These are phyloP conservation scores for Monilinia polystroma DNA, from an alignment of 2,329 filamentous ascomycete species.

Conservation along the genomic window DNA sequence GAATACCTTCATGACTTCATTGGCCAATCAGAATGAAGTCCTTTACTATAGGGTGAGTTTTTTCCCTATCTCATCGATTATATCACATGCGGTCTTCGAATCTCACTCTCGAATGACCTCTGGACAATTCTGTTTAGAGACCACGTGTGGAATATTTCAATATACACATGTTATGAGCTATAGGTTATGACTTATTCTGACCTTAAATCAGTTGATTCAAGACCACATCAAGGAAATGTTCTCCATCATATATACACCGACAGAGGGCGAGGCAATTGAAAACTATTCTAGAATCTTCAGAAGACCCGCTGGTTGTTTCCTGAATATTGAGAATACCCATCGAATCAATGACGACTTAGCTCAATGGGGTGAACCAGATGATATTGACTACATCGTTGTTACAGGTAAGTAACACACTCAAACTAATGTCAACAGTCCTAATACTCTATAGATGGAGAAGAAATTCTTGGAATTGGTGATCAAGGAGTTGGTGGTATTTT, in stretches of 20 bases:
- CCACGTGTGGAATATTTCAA: constrained; percentile 1
- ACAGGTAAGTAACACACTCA: constrained; percentile 62
- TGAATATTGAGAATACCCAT: constrained; percentile 69
- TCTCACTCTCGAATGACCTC: too few species aligned
- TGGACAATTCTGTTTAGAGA: neutral
- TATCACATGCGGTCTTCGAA: neutral
- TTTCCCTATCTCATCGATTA: neutral
- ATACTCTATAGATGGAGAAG: constrained; percentile 51
- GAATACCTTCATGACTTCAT: constrained; percentile 82
- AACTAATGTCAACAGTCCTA: constrained; percentile 17
- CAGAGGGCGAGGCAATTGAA: constrained; percentile 83
- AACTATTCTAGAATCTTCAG: constrained; percentile 79
- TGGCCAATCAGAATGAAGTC: constrained; percentile 84
- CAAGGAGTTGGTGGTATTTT: constrained; percentile 83
- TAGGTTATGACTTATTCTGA: neutral
- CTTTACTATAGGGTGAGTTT: constrained; percentile 68
- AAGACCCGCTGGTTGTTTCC: constrained; percentile 75
- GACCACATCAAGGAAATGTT: constrained; percentile 86
- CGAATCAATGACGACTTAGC: constrained; percentile 64
- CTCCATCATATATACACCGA: constrained; percentile 85
- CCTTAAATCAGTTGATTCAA: constrained; percentile 58
- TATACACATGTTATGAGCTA: neutral
- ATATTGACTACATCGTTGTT: constrained; percentile 86
- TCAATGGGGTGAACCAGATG: constrained; percentile 67
- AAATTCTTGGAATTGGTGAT: constrained; percentile 86